These are phyloP conservation scores for Fusarium sp. DNA, from an alignment of 2,329 filamentous ascomycete species.

Conservation along the genomic window DNA sequence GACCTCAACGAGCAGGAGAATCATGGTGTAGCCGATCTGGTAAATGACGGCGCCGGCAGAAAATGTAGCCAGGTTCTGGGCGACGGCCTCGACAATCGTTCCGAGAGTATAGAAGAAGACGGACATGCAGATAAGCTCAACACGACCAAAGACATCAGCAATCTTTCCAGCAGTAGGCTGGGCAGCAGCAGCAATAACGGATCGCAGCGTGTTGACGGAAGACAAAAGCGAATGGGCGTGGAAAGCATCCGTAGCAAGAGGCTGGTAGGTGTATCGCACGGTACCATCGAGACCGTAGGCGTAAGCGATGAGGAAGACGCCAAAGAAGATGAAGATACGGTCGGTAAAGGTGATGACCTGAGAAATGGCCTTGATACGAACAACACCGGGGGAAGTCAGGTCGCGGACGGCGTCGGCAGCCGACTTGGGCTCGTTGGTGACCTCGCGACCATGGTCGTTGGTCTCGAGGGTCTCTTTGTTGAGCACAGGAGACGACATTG, in stretches of 20 bases:
- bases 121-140: constrained; percentile 67
- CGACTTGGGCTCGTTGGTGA: neutral
- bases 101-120: constrained; percentile 71
- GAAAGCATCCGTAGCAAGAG: constrained; percentile 65
- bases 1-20: constrained; percentile 72
- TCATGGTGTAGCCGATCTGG: constrained; percentile 72
- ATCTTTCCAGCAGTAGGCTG: constrained; percentile 70
- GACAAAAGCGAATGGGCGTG: constrained; percentile 66
- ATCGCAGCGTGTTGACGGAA: constrained; percentile 68
- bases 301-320: constrained; percentile 73
- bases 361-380: constrained; percentile 68
- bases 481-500: constrained; percentile 31
- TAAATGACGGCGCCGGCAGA: constrained; percentile 70
- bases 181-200: constrained; percentile 71
- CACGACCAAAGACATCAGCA: constrained; percentile 72
- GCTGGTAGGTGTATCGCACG: constrained; percentile 67
- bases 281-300: constrained; percentile 72
- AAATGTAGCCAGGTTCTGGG: constrained; percentile 63
- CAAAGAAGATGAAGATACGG: constrained; percentile 68
- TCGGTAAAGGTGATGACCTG: constrained; percentile 64
- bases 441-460: constrained; percentile 14
- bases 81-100: constrained; percentile 67
- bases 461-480: constrained; percentile 13
- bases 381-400: constrained; percentile 64
- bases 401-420: constrained; percentile 45